Evolutionary conservation across 2,329 filamentous ascomycete genomes (phyloP).

Genomic region (Talaromyces sp.): DNA sequence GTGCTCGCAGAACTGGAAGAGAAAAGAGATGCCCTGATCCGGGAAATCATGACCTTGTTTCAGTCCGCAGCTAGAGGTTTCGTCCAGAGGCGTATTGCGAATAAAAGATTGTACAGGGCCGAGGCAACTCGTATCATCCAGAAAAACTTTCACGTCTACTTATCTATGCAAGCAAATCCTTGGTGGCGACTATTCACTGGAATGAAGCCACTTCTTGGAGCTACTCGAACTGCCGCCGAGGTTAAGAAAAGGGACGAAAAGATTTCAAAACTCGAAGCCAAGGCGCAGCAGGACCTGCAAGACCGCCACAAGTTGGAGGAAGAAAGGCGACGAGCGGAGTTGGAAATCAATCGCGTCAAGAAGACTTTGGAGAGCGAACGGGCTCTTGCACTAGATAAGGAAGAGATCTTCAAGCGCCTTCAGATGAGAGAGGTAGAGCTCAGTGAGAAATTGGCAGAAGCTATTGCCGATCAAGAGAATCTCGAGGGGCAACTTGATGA

Average conservation of each 20-base stretch:
- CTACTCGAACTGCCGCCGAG: constrained; percentile 85
- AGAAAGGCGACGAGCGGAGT: constrained; percentile 79
- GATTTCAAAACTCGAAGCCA: constrained; percentile 81
- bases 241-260: constrained; percentile 93
- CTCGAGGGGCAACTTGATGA: constrained; percentile 91
- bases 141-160: constrained; percentile 86
- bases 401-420: constrained; percentile 97
- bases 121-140: constrained; percentile 95
- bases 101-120: constrained; percentile 89
- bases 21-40: constrained; percentile 85
- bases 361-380: constrained; percentile 94
- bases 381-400: constrained; percentile 92
- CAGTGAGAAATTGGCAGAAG: constrained; percentile 85
- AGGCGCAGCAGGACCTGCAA: constrained; percentile 71
- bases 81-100: constrained; percentile 78
- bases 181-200: constrained; percentile 96
- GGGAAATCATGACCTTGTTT: constrained; percentile 89
- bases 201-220: constrained; percentile 92
- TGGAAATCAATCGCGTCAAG: constrained; percentile 84
- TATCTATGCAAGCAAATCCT: constrained; percentile 83
- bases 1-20: constrained; percentile 96
- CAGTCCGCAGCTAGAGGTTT: constrained; percentile 91
- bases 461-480: constrained; percentile 88
- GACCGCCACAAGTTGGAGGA: constrained; percentile 82
- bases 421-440: constrained; percentile 89